Evolutionary conservation across 2,329 filamentous ascomycete genomes (phyloP), one percentile per base, ranked within the genome.

Genomic region (Aspergillus sp.): DNA sequence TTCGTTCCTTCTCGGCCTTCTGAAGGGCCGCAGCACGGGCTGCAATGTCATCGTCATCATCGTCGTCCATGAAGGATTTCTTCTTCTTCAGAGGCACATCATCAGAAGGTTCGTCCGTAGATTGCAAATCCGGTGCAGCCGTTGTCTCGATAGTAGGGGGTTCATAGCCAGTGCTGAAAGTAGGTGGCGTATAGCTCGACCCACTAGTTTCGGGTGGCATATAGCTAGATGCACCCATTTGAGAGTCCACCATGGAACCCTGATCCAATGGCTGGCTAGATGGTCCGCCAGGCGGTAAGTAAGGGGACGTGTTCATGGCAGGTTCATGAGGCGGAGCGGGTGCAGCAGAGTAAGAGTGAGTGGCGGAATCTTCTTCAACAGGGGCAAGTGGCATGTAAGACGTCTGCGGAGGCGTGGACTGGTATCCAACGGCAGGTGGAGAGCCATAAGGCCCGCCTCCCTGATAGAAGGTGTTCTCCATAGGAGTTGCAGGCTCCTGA

Each of bases 1-100:
- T 86, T 11, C 88, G 85, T 36, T 81, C 75, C 67, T 87, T 80
- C 68, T 88, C 87, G 24, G 77, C 80, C 57, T 76, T 80, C 48
- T 80, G 71, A 2, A 78, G 74, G 2, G 82, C 75, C 41, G 79
- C 81, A 32, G 77, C 76, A 36, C 73, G 67, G 6, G 76, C 74
- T 30, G 83, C 76, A 41, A 88, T 80, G 53, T 88, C 83, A n/a
- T 73, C 72, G 20, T 90, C 88, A 11, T 91, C 89, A 58, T 91
- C 89, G 58, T 93, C 87, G 64, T 93, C 87, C 81, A 94, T 89
- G 62, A 90, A 85, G 19, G 82, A 84, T 68, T 88, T 91, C 74
- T 89, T 89, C 72, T 89, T 89, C 0, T 81, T 77, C 60, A 82
- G 86, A 0, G 80, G 76, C 61, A 82, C 86, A 48, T 78, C 76